Base-by-base conservation (phyloP, 352 stramenopile species). In the Phytophthora macrochlamydospora region DNA sequence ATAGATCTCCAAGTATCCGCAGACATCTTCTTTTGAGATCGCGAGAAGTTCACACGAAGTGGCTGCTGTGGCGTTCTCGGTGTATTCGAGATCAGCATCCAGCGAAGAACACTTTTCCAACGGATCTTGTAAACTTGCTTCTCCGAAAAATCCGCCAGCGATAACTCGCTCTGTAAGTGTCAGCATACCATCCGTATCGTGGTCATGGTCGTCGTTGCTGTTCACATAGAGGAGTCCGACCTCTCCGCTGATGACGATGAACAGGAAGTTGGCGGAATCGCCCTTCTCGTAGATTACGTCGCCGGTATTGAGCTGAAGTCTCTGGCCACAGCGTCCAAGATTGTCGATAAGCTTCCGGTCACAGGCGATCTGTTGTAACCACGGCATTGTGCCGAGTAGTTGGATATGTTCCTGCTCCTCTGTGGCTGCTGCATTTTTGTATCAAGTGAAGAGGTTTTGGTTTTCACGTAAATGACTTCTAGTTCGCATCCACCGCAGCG, bases 401-500 rank as follows among this genome's bases (percentile, higher is more conserved):
- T 69, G 50, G 14, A 71, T 62, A 42, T 87, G 76, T 33, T 89
- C 70, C 9, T 70, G 56, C 29, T 89, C 68, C 60, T 89, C 78
- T 2, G 80, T 59, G 3, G 28, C 37, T n/a, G 33, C 29, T 9
- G 33, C 13, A 7, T 31, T 66, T 56, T 66, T 2, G 4, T 4
- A 14, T 51, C 50, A 8, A 8, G 24, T 12, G 37, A 29, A 33
- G 1, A 52, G 4, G 52, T 13, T n/a, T 13, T 28, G n/a, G 8
- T 65, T 58, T 92, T 92, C 18, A 85, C 71, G 31, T 74, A 88
- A 9, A 85, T 76, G 29, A 92, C 84, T 56, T 91, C 84, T 9
- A 90, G 7, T 52, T 92, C 84, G 3, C 61, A 76, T 37, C 76
- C 83, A 30, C 82, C 84, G 51, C 81, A 80, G 12, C 75, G 75